Conservation (phyloP, 495 filamentous ascomycete species). For the Xylaria longipes region DNA sequence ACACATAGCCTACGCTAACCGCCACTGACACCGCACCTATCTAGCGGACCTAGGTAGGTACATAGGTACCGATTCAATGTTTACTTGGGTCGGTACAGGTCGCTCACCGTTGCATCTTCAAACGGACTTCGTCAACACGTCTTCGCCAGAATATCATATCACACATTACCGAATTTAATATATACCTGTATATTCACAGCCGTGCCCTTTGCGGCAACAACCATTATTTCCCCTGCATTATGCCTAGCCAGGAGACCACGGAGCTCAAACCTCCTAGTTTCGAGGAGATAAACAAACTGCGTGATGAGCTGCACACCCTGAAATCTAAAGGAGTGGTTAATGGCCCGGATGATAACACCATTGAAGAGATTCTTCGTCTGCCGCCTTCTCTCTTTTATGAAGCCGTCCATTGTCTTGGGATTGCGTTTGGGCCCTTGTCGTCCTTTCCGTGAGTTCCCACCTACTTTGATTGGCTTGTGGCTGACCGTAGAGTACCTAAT, state of each 20-base stretch:
- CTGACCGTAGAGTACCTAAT: not conserved
- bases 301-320: constrained; percentile 6
- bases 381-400: constrained; percentile 11
- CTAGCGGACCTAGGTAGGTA: not conserved
- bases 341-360: not conserved
- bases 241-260: not conserved
- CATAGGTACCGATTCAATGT: not conserved
- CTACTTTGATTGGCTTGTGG: not conserved
- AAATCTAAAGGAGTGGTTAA: not conserved
- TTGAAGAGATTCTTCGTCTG: constrained; percentile 13
- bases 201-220: not conserved
- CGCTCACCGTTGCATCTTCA: not conserved
- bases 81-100: not conserved
- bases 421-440: constrained; percentile 18
- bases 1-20: not conserved
- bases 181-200: not conserved
- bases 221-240: not conserved
- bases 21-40: not conserved
- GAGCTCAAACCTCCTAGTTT: constrained; percentile 3
- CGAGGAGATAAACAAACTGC: constrained; percentile 9
- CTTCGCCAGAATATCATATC: not conserved
- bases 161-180: not conserved
- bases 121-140: not conserved
- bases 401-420: not conserved
- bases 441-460: constrained; percentile 17